Percentiles rank a stretch among this genome's conserved stretches.
phyloP scores from a whole-genome alignment of 2,329 filamentous ascomycete genomes.

The Monosporascus sp. region DNA sequence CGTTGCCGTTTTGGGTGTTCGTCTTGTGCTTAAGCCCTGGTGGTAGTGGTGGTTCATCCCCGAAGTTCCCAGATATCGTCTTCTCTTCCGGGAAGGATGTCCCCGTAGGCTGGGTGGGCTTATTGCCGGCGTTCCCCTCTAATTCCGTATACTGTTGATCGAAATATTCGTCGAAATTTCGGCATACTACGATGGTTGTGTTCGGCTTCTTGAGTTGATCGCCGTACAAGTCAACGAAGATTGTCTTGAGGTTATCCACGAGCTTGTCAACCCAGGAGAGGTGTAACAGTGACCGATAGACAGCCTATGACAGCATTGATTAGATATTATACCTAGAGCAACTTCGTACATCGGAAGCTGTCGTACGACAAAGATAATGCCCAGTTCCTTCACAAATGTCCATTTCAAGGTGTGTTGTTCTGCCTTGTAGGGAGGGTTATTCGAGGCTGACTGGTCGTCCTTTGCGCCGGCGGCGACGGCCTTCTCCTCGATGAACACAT shows the following conservation, averaged over 20 bases:
- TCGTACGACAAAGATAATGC: constrained; percentile 87
- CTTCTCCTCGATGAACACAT: constrained; percentile 97
- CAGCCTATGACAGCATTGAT: constrained; percentile 55
- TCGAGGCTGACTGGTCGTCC: constrained; percentile 51
- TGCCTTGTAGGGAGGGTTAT: constrained; percentile 73
- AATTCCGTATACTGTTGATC: constrained; percentile 86
- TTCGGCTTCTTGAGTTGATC: constrained; percentile 79
- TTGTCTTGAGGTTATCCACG: constrained; percentile 86
- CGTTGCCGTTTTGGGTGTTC: constrained; percentile 38
- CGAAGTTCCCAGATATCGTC: constrained; percentile 27
- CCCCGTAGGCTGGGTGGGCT: constrained; percentile 17
- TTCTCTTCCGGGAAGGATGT: constrained; percentile 28
- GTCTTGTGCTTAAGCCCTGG: constrained; percentile 37
- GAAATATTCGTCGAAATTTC: constrained; percentile 85
- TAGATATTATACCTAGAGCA: background rate
- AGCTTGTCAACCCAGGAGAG: constrained; percentile 96
- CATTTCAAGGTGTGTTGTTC: constrained; percentile 95
- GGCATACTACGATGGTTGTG: constrained; percentile 71
- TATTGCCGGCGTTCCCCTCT: constrained; percentile 45
- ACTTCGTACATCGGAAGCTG: constrained; percentile 1
- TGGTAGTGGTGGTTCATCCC: constrained; percentile 33
- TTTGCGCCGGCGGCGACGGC: constrained; percentile 56
- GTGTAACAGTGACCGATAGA: constrained; percentile 92
- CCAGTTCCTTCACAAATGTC: constrained; percentile 86
- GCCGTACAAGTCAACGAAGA: constrained; percentile 87